Percentiles rank a stretch among this genome's conserved stretches.
These are phyloP conservation scores for Calocybe gambosa DNA, from an alignment of 1,284 basidiomycete species.

Conservation along the genomic window DNA sequence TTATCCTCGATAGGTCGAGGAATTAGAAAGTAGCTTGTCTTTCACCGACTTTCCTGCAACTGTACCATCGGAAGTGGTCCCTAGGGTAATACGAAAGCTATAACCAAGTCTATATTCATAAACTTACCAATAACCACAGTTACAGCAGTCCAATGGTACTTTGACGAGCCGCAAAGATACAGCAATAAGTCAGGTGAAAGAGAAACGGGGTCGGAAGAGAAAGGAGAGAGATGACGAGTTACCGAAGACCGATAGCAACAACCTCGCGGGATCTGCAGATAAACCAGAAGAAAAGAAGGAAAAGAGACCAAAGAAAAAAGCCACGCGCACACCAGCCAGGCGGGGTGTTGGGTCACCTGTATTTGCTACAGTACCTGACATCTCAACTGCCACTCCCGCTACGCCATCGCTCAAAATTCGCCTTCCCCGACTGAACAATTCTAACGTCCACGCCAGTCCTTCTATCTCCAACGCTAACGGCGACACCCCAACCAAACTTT, in stretches of 20 bases:
- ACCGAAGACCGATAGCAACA: slow-evolving; percentile 19
- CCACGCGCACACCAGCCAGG: slow-evolving; percentile 25
- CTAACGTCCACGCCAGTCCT: slow-evolving; percentile 17
- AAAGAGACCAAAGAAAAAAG: slow-evolving; percentile 23
- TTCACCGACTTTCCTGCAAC: slow-evolving; percentile 19
- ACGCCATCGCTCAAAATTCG: slow-evolving; percentile 54
- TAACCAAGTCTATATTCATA: background rate
- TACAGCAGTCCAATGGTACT: slow-evolving; percentile 1
- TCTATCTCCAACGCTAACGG: slow-evolving; percentile 17
- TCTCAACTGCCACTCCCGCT: slow-evolving; percentile 25
- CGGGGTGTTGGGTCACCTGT: slow-evolving; percentile 17
- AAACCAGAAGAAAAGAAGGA: slow-evolving; percentile 26
- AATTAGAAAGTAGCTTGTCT: slow-evolving; percentile 23
- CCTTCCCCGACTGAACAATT: slow-evolving; percentile 40
- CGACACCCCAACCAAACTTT: slow-evolving; percentile 19
- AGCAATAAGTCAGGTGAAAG: slow-evolving; percentile 23
- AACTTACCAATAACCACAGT: background rate
- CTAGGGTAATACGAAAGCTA: slow-evolving; percentile 9
- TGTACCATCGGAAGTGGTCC: slow-evolving; percentile 16
- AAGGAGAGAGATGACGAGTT: slow-evolving; percentile 40
- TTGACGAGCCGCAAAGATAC: slow-evolving; percentile 21
- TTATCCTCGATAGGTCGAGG: slow-evolving; percentile 27
- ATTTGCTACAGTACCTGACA: slow-evolving; percentile 15
- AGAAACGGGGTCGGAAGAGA: slow-evolving; percentile 39
- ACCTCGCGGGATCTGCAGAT: slow-evolving; percentile 11